phyloP scores from a whole-genome alignment of 768 basidiomycete species.

The Coprinellus micaceus region DNA sequence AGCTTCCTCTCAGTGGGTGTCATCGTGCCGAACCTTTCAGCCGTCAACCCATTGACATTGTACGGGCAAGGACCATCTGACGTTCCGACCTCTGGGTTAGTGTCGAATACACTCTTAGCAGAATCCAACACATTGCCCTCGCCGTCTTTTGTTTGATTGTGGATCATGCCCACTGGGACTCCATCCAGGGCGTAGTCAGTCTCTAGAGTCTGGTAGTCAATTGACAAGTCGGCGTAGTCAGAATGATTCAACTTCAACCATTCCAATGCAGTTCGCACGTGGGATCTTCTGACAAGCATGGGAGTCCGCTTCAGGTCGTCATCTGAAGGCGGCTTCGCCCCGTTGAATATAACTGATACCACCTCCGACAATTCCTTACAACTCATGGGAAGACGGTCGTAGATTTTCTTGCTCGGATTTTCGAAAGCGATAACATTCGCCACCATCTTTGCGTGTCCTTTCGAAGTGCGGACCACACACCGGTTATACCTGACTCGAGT shows the following conservation, averaged over 20 bases:
- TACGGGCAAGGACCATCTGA: constrained; percentile 33
- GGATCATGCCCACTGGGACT: constrained; percentile 19
- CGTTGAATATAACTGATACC: constrained; percentile 11
- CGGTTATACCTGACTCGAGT: constrained; percentile 22
- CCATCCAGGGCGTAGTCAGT: constrained; percentile 19
- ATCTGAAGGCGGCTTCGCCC: background rate
- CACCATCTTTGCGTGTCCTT: constrained; percentile 23
- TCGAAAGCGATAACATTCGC: constrained; percentile 29
- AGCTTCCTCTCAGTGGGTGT: background rate
- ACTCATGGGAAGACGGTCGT: constrained; percentile 21
- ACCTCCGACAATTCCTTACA: constrained; percentile 21
- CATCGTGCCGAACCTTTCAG: constrained; percentile 1
- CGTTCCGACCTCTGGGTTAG: constrained; percentile 24
- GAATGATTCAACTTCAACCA: constrained; percentile 34
- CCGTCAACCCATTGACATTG: constrained; percentile 33
- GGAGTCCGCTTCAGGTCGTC: constrained; percentile 4
- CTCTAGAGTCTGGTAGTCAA: constrained; percentile 23
- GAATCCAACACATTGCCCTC: constrained; percentile 16
- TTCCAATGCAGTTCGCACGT: constrained; percentile 25
- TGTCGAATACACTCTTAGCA: constrained; percentile 24
- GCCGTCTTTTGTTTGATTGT: constrained; percentile 14
- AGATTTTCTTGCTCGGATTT: constrained; percentile 23
- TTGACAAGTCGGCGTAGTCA: constrained; percentile 29
- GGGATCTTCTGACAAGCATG: constrained; percentile 19
- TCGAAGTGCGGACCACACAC: constrained; percentile 25